Evolutionary conservation across 306 rosid species (phyloP).

Genomic region (Crotalaria pallida): DNA sequence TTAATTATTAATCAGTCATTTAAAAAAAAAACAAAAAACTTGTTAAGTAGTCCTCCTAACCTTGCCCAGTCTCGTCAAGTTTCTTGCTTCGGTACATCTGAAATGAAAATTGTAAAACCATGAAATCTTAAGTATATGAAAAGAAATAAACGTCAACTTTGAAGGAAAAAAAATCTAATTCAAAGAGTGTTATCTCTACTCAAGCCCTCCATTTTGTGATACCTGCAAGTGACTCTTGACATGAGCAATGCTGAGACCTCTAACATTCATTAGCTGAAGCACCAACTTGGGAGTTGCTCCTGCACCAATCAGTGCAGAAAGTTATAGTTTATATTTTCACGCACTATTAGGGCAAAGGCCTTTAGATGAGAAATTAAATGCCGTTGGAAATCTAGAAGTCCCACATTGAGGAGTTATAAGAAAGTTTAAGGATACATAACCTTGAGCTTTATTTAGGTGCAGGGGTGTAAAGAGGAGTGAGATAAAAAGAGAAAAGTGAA

Average conservation of each 20-base stretch:
- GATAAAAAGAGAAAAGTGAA: no score
- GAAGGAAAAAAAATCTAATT: not conserved
- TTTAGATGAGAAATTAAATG: not conserved
- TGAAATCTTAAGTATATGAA: not conserved
- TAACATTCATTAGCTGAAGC: slow-evolving; percentile 69
- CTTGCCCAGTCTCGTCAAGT: slow-evolving; percentile 65
- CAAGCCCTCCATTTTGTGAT: not conserved
- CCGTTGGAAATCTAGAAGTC: no score
- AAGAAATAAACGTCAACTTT: not conserved
- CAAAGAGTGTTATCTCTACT: not conserved
- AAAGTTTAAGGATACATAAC: no score
- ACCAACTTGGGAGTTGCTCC: slow-evolving; percentile 77
- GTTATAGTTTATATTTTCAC: not conserved
- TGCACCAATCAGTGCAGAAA: slow-evolving; percentile 9
- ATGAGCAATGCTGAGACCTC: slow-evolving; percentile 73
- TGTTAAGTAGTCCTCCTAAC: slow-evolving; percentile 27
- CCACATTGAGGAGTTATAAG: no score
- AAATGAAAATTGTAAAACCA: not conserved
- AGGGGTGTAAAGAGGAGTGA: no score
- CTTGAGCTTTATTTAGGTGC: no score
- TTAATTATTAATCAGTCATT: no score
- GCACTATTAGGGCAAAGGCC: not conserved
- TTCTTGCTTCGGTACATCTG: slow-evolving; percentile 82
- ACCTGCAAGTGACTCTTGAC: slow-evolving; percentile 83
- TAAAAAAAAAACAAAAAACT: no score